Evolutionary conservation across 108 stramenopile species (phyloP).

Genomic region (Seminavis robusta): DNA sequence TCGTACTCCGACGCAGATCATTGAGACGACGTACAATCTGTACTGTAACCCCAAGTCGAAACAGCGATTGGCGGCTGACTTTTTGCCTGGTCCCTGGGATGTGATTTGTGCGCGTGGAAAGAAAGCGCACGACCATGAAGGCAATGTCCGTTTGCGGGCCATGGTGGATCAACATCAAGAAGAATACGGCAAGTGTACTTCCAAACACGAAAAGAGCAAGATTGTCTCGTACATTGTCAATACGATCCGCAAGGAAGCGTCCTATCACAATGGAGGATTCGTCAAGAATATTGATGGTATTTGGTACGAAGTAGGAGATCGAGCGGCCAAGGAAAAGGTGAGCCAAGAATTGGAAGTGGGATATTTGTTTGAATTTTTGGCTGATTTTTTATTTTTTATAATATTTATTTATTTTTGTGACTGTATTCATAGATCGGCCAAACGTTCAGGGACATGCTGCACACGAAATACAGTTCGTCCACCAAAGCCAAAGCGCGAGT

Average conservation of each 20-base stretch:
- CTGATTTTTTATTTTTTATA: too few species aligned
- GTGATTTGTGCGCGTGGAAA: constrained; percentile 28
- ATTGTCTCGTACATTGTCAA: constrained; percentile 26
- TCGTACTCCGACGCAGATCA: too few species aligned
- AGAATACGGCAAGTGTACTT: constrained; percentile 14
- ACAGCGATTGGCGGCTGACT: too few species aligned
- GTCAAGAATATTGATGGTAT: constrained; percentile 19
- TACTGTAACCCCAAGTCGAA: too few species aligned
- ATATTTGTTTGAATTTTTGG: too few species aligned
- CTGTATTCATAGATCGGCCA: too few species aligned
- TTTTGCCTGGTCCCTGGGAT: constrained; percentile 21
- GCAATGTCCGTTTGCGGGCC: too few species aligned
- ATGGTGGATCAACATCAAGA: too few species aligned
- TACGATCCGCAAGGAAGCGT: constrained; percentile 5
- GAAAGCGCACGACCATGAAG: constrained; percentile 7
- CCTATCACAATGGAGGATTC: constrained; percentile 27
- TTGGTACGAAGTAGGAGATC: constrained; percentile 31
- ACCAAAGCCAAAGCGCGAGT: constrained; percentile 31
- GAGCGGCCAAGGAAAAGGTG: constrained; percentile 36
- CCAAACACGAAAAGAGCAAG: constrained; percentile 21
- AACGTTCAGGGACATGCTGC: constrained; percentile 24
- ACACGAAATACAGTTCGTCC: constrained; percentile 24
- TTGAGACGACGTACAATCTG: too few species aligned
- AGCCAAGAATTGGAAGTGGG: constrained; percentile 36
- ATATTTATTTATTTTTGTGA: too few species aligned